Base-by-base conservation (phyloP, 176 grass and related monocot species). In the Melocanna baccifera region DNA sequence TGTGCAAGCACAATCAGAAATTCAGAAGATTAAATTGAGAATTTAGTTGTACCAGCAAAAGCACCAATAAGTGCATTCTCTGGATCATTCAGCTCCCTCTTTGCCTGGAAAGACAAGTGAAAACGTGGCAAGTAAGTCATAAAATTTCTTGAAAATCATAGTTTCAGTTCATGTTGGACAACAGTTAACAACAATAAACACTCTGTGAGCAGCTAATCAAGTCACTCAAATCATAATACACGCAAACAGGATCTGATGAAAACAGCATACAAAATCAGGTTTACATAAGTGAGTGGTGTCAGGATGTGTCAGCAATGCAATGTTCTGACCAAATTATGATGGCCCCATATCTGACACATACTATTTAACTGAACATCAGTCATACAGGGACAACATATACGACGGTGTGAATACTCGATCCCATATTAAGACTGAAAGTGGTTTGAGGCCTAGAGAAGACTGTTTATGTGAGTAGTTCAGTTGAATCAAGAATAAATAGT, bases 31-130 rank as follows among this genome's bases (percentile, higher is more conserved):
- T 23, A 65, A 74, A 10, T 20, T 67, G 34, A 75, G 39, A 80
- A 55, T 62, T 81, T 56, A 6, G 4, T 64, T 57, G 12, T 93
- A 95, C 92, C 96, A 43, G 96, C 96, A 85, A 93, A 95, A 85
- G 96, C 96, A 75, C 96, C 96, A 77, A 98, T 93, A 52, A 98
- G 79, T 66, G 96, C 96, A 95, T 95, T 98, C 62, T 98, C 96
- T 73, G 91, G 87, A 90, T 95, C 96, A 84, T 92, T 95, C 87
- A 98, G 76, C 73, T 95, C 96, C 81, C 96, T 82, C 62, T 84
- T 98, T 32, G 91, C 92, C 96, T 98, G 69, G 4, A 91, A 23
- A 62, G 43, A 6, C 23, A 62, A 77, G 19, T 64, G 34, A 23
- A 64, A 52, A 46, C 30, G 10, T 66, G 62, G 4, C 2, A 32